Evolutionary conservation across 345 rosid species (phyloP), one percentile per base, ranked within the genome.

Genomic region (Eucalyptus paniculata): DNA sequence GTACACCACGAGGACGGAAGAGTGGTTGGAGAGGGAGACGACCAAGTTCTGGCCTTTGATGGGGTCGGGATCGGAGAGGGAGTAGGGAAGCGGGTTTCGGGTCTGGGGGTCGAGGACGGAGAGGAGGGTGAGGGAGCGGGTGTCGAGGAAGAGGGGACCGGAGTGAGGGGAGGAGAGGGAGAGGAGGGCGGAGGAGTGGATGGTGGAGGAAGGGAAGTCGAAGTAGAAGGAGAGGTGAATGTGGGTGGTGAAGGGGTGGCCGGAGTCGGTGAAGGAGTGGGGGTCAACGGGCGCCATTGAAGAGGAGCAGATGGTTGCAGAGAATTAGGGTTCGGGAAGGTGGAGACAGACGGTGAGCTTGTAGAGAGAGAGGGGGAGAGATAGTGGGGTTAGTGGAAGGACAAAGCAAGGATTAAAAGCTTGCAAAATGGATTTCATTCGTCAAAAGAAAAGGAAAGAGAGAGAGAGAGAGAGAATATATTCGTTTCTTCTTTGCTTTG

Each of bases 271-370:
- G 96, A 86, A 97, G 19, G 99, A 97, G 94, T 97, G 98, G 0
- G 99, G 98, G 91, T 97, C 99, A 19, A 95, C 83, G 9, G 95
- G 95, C 21, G 97, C 96, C 98, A 97, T 96, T 42, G 86, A n/a
- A 26, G 91, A 62, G 37, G 60, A 1, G 53, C 0, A 2, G 42
- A 24, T 15, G 21, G 34, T 72, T 8, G 88, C 86, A n/a, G 40
- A 17, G 11, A 21, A n/a, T 88, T 91, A 85, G 90, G 92, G 91
- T 80, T 92, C 82, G 23, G 12, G 62, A 37, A 32, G 45, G 23
- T 7, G 12, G 87, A 53, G 34, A 87, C 9, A 28, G 45, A 32
- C 21, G 28, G 87, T 17, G 87, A 49, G 37, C 47, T 34, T 13
- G 24, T 32, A 37, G 49, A 6, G 7, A 16, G 13, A 56, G 50